phyloP scores from a whole-genome alignment of 805 yeast species.

The Komagataella mondaviorum region DNA sequence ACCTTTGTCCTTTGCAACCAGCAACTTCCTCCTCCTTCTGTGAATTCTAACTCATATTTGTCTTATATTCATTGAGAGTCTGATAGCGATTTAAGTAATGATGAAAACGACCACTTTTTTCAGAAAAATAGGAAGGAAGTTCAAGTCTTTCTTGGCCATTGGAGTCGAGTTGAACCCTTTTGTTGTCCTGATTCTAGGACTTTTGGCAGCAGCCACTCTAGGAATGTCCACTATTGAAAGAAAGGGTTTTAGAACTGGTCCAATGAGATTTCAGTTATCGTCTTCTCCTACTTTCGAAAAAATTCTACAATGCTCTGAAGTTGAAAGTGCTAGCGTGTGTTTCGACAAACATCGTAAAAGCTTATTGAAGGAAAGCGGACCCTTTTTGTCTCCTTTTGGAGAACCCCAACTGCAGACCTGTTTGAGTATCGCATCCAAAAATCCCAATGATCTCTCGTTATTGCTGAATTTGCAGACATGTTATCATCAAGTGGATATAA shows the following conservation, averaged over 20 bases:
- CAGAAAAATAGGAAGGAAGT: not conserved
- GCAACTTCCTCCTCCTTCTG: not conserved
- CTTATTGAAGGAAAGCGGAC: constrained; percentile 2
- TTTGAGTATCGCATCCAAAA: constrained; percentile 6
- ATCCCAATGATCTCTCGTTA: constrained; percentile 11
- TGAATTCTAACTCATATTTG: not conserved
- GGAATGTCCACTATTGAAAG: not conserved
- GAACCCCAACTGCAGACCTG: constrained; percentile 11
- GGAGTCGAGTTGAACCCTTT: not conserved
- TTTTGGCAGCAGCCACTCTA: not conserved
- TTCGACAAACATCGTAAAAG: constrained; percentile 6
- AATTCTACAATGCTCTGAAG: constrained; percentile 11
- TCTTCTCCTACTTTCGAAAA: constrained; percentile 3
- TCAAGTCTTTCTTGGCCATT: not conserved
- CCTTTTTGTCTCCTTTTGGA: constrained; percentile 1
- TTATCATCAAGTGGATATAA: constrained; percentile 12
- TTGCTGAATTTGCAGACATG: constrained; percentile 15
- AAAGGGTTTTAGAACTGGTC: not conserved
- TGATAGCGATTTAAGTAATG: not conserved
- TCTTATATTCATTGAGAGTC: not conserved
- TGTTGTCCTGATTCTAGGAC: not conserved
- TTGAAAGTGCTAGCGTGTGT: constrained; percentile 10
- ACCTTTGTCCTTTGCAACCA: not conserved
- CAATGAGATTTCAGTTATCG: not conserved
- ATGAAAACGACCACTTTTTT: not conserved